Base-by-base conservation (phyloP, 1,139 yeast species). In the Hyphopichia fennica region DNA sequence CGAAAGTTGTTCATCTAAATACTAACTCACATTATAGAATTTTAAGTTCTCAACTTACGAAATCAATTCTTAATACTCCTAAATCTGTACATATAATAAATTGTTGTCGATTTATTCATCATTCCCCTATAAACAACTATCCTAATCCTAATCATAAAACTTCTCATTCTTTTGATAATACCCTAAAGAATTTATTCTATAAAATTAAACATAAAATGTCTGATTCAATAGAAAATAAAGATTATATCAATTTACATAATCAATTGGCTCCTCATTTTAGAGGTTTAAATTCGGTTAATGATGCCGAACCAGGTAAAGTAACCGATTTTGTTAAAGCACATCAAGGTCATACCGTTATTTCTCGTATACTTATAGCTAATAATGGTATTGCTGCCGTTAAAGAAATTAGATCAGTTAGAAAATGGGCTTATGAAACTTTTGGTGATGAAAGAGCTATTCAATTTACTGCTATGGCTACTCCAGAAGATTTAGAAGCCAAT, bases 321-420 rank as follows among this genome's bases (percentile, higher is more conserved):
- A 85, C 86, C 53, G 95, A 88, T 58, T 95, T 90, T 62, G 98
- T 95, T 47, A 79, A 76, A 54, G 75, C 80, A 38, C 88, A 87
- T 58, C 90, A 87, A 46, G 99, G 99, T 60, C 99, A 95, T 71
- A 90, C 99, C 5, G 96, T 95, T 41, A 89, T 95, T 60, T 79
- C 86, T 45, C 84, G 84, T 54, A 85, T 93, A 38, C 79, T 93
- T 56, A 93, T 93, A 60, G 98, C 99, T 46, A 93, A 93, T 67
- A 93, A 93, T 64, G 99, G 99, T 80, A 95, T 93, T 64, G 99
- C 96, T 33, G 99, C 99, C 42, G 99, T 93, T 47, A 93, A 93
- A 67, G 98, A 93, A 71, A 95, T 95, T 62, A 81, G 99, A 58
- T 88, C 96, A 11, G 90, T 93, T 39, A 82, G 99, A 68, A 91